Evolutionary conservation across 495 filamentous ascomycete species (phyloP).

Genomic region (Geopyxis carbonaria): DNA sequence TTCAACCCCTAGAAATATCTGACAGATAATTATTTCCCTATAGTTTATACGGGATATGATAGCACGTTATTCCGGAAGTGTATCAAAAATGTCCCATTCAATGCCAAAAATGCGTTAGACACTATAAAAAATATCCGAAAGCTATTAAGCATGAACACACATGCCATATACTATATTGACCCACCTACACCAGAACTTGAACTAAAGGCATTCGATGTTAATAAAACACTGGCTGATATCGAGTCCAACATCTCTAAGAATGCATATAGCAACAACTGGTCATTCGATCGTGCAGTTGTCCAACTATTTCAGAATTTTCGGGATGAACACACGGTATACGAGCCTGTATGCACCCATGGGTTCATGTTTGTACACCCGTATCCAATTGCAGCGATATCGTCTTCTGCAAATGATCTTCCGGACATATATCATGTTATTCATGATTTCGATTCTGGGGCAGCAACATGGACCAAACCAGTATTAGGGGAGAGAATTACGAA

Average conservation of each 20-base stretch:
- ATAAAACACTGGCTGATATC: constrained; percentile 13
- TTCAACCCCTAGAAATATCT: neutral
- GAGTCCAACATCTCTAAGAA: constrained; percentile 6
- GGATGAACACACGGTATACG: constrained; percentile 13
- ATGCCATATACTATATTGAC: constrained; percentile 5
- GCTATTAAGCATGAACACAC: constrained; percentile 9
- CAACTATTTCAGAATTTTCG: constrained; percentile 12
- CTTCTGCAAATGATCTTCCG: constrained; percentile 1
- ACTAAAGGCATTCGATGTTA: constrained; percentile 9
- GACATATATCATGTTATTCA: constrained; percentile 13
- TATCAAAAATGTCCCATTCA: constrained; percentile 11
- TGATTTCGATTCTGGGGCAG: constrained; percentile 6
- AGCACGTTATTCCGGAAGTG: constrained; percentile 7
- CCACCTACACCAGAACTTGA: constrained; percentile 11
- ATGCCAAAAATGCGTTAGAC: constrained; percentile 1
- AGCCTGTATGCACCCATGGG: constrained; percentile 12
- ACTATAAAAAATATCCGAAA: constrained; percentile 6
- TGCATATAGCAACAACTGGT: constrained; percentile 11
- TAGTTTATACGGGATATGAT: constrained; percentile 4
- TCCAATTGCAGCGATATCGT: constrained; percentile 10
- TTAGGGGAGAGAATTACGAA: constrained; percentile 8
- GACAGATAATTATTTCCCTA: neutral
- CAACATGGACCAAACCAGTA: constrained; percentile 4
- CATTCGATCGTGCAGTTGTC: constrained; percentile 13
- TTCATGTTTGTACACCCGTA: constrained; percentile 13